phyloP scores from a whole-genome alignment of 2,329 filamentous ascomycete species.

The Xylariaceae sp. region DNA sequence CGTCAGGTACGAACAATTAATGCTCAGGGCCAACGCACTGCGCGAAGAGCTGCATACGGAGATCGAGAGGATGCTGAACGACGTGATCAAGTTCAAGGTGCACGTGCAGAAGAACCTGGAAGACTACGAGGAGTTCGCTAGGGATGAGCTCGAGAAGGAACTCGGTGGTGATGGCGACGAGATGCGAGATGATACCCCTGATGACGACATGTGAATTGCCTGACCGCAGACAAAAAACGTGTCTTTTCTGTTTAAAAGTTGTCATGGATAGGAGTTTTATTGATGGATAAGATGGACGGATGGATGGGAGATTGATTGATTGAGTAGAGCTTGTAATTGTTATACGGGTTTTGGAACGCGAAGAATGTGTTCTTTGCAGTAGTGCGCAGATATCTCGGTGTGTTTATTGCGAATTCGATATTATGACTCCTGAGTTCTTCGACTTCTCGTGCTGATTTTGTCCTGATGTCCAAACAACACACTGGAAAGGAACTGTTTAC shows the following conservation, averaged over 20 bases:
- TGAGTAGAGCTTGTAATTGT: too few relatives aligned
- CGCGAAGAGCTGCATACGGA: slow-evolving; percentile 98
- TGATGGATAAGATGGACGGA: too few relatives aligned
- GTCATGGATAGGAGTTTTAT: not conserved
- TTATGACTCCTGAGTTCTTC: too few relatives aligned
- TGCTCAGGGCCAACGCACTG: slow-evolving; percentile 73
- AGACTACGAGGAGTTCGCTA: slow-evolving; percentile 89
- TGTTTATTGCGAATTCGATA: too few relatives aligned
- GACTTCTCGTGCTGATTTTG: too few relatives aligned
- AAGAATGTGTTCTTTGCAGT: too few relatives aligned
- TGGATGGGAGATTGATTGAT: too few relatives aligned
- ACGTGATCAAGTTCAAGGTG: slow-evolving; percentile 98
- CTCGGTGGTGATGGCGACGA: slow-evolving; percentile 69
- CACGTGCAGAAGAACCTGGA: slow-evolving; percentile 90
- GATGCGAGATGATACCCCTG: slow-evolving; percentile 47
- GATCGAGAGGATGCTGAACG: slow-evolving; percentile 91
- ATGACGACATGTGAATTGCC: slow-evolving; percentile 39
- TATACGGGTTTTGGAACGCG: too few relatives aligned
- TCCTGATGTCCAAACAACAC: too few relatives aligned
- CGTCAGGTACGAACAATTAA: slow-evolving; percentile 79
- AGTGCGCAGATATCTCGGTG: too few relatives aligned
- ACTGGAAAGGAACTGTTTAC: too few relatives aligned
- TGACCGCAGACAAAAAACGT: not conserved
- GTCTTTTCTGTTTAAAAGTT: not conserved
- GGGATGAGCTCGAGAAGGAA: slow-evolving; percentile 86